A percentile compares a stretch with the other conserved stretches of the same genome.
phyloP scores from a whole-genome alignment of 495 filamentous ascomycete genomes.

The Zalerion maritima region DNA sequence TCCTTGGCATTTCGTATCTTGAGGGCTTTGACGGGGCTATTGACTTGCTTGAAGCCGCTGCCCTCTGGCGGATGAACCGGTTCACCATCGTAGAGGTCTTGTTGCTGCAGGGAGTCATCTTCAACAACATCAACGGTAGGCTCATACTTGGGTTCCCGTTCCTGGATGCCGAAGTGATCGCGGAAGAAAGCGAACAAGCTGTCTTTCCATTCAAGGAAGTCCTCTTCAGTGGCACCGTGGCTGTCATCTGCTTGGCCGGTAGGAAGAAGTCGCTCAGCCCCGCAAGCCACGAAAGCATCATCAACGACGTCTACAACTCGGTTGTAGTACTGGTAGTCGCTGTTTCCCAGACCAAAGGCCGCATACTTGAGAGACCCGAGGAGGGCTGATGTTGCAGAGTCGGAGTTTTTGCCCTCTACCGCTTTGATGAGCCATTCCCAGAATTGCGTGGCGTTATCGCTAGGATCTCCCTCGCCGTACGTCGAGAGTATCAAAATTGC shows the following conservation, averaged over 20 bases:
- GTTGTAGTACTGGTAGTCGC: constrained; percentile 40
- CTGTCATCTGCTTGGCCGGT: constrained; percentile 32
- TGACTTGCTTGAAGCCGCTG: constrained; percentile 12
- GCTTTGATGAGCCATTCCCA: constrained; percentile 27
- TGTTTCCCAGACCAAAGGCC: constrained; percentile 34
- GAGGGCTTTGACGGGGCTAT: constrained; percentile 19
- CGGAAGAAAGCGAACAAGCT: constrained; percentile 24
- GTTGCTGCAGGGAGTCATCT: constrained; percentile 21
- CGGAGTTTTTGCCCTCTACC: no score
- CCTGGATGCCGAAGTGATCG: constrained; percentile 21
- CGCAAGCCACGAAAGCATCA: constrained; percentile 19
- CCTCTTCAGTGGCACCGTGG: constrained; percentile 31
- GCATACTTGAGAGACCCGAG: constrained; percentile 25
- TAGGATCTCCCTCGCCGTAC: constrained; percentile 41
- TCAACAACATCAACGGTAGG: constrained; percentile 26
- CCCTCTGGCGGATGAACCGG: constrained; percentile 16
- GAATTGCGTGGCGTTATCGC: constrained; percentile 34
- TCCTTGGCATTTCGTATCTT: constrained; percentile 21
- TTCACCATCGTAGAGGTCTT: constrained; percentile 27
- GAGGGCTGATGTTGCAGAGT: constrained; percentile 5
- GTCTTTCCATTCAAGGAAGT: constrained; percentile 38
- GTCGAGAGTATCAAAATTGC: constrained; percentile 38
- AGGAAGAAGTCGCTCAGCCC: constrained; percentile 25
- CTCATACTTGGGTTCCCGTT: constrained; percentile 23
- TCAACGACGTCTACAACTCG: constrained; percentile 27